phyloP scores from a whole-genome alignment of 2,329 filamentous ascomycete species.

The Aspergillus chevalieri region DNA sequence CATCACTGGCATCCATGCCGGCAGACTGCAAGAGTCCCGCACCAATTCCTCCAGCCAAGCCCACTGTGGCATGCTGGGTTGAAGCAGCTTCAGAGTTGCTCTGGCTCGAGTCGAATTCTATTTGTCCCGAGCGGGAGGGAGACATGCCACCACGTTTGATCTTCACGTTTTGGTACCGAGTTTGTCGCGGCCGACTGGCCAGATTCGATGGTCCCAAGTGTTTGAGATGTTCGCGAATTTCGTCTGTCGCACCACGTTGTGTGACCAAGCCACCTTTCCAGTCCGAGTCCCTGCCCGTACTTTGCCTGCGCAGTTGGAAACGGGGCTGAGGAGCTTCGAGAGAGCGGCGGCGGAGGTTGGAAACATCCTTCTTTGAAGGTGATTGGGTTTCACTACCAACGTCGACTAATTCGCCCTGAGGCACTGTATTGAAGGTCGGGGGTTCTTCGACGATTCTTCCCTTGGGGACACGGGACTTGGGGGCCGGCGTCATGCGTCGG shows the following conservation, averaged over 20 bases:
- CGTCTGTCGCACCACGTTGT: conserved; percentile 48
- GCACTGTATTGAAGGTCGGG: conserved; percentile 27
- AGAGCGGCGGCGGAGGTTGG: conserved; percentile 26
- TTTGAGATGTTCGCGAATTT: conserved; percentile 55
- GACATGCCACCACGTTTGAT: conserved; percentile 53
- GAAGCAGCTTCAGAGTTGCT: conserved; percentile 35
- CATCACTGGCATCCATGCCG: conserved; percentile 57
- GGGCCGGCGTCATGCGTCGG: conserved; percentile 76
- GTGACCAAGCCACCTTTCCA: conserved; percentile 29
- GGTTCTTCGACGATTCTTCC: conserved; percentile 48
- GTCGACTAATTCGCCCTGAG: conserved; percentile 36
- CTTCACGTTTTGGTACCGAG: conserved; percentile 58
- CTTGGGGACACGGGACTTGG: conserved; percentile 64
- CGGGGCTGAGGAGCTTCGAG: conserved; percentile 33
- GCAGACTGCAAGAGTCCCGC: conserved; percentile 50
- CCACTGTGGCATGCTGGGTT: conserved; percentile 22
- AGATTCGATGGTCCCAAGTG: conserved; percentile 60
- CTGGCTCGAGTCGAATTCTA: conserved; percentile 32
- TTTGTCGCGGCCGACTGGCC: conserved; percentile 54
- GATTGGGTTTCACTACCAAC: conserved; percentile 40
- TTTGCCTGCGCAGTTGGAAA: conserved; percentile 35
- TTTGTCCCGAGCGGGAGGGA: conserved; percentile 30
- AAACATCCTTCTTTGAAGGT: conserved; percentile 11
- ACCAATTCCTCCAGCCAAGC: conserved; percentile 48
- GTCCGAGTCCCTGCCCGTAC: conserved; percentile 22